A percentile compares a stretch with the other conserved stretches of the same genome.
Conservation (phyloP, 2,329 filamentous ascomycete species). For the Sporothrix pseudoabietina region DNA sequence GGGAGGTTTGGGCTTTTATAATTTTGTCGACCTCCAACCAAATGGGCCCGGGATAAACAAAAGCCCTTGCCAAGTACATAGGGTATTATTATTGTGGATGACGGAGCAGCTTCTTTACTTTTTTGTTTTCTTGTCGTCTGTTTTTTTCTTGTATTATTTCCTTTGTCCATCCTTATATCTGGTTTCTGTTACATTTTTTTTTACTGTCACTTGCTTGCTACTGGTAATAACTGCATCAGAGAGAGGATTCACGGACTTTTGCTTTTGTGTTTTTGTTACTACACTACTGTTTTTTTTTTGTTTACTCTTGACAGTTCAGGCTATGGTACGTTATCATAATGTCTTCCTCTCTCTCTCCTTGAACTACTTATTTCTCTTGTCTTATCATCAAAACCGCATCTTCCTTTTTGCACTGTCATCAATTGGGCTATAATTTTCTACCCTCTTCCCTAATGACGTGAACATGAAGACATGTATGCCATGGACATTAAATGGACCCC, state of each 20-base stretch:
- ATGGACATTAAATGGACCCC: conserved; percentile 11
- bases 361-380: conserved; percentile 16
- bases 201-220: conserved; percentile 8
- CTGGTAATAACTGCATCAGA: conserved; percentile 29
- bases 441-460: background rate
- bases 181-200: conserved; percentile 16
- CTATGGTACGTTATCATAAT: conserved; percentile 24
- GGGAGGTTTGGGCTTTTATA: background rate
- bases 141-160: conserved; percentile 25
- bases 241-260: conserved; percentile 27
- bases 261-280: conserved; percentile 4
- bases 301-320: conserved; percentile 16
- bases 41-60: background rate
- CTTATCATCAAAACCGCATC: conserved; percentile 5
- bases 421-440: background rate
- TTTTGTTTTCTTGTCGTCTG: background rate
- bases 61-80: conserved; percentile 33
- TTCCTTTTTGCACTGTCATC: conserved; percentile 13
- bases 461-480: conserved; percentile 7
- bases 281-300: background rate
- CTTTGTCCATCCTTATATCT: conserved; percentile 18
- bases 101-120: conserved; percentile 36
- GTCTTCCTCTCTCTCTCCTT: conserved; percentile 7
- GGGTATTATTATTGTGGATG: conserved; percentile 36
- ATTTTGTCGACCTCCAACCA: background rate